Base-by-base conservation (phyloP, 768 basidiomycete species). In the Suillus variegatus region DNA sequence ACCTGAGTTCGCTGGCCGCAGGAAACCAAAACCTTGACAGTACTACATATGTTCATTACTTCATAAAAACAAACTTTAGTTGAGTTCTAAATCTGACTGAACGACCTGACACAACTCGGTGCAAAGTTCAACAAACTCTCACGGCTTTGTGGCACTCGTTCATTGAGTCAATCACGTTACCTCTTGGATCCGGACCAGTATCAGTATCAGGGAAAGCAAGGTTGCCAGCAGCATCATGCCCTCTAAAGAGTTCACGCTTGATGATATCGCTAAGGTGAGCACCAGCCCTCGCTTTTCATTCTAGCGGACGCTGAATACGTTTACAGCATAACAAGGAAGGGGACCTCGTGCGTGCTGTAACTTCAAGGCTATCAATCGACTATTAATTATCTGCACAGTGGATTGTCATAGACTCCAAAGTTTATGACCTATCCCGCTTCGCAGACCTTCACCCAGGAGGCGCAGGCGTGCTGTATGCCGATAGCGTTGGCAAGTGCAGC, bases 371-470 rank as follows among this genome's bases (percentile, higher is more conserved):
- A 25, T 16, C 25, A 58, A 25, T 25, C 36, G 20, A 46, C 57
- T 58, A 63, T 65, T 65, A 16, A 70, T 56, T 51, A 38, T 22
- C 9, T 61, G 44, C 49, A 3, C 69, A 94, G 88, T 95, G 94
- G 93, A 83, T 95, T 52, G 80, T 91, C 43, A 82, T 95, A 60
- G 93, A 95, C 74, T 80, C 90, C 9, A 91, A 89, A 70, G 92
- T 95, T 36, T 95, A 91, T 64, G 87, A 94, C 72, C 75, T 99
- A 38, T 86, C 90, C 46, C 88, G 85, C 66, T 97, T 99, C 70
- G 89, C 87, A 28, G 81, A 87, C 66, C 77, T 97, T 60, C 96
- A 99, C 72, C 96, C 94, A 1, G 86, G 95, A 61, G 95, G 95
- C 12, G 74, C 85, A 35, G 89, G 86, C 41, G 94, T 97, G 6